phyloP scores from a whole-genome alignment of 2,329 filamentous ascomycete species.

The Sordariomycetes sp. region DNA sequence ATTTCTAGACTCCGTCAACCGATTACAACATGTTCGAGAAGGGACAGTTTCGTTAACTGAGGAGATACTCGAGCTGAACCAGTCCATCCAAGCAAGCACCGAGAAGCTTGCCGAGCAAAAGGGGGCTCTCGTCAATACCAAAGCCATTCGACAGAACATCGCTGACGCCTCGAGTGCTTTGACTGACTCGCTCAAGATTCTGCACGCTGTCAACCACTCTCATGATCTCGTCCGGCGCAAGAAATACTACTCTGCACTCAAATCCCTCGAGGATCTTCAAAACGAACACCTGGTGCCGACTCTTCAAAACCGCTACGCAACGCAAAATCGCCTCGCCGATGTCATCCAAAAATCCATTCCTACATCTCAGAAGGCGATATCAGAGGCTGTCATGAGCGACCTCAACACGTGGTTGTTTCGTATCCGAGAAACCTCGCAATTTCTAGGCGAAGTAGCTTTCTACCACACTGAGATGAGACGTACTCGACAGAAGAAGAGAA shows the following conservation, averaged over 20 bases:
- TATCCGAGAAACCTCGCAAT: conserved; percentile 92
- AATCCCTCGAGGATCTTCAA: conserved; percentile 89
- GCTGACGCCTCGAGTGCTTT: conserved; percentile 84
- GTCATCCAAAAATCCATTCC: conserved; percentile 95
- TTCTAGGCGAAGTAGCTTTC: conserved; percentile 90
- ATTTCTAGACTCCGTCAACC: conserved; percentile 87
- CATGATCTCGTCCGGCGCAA: conserved; percentile 88
- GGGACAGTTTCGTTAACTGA: conserved; percentile 81
- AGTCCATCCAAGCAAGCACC: conserved; percentile 90
- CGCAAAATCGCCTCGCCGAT: conserved; percentile 88
- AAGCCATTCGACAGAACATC: conserved; percentile 88
- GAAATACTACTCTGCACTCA: conserved; percentile 89
- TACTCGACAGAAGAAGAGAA: conserved; percentile 71
- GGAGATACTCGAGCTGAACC: conserved; percentile 86
- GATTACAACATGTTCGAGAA: conserved; percentile 84
- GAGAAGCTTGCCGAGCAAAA: conserved; percentile 93
- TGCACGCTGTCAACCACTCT: conserved; percentile 87
- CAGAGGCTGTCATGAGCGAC: conserved; percentile 94
- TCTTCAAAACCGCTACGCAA: conserved; percentile 75
- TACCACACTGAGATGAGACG: conserved; percentile 89
- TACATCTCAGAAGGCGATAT: conserved; percentile 83
- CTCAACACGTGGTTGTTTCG: conserved; percentile 94
- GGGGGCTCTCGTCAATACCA: conserved; percentile 84
- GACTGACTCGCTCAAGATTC: conserved; percentile 82
- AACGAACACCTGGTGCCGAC: conserved; percentile 78